Base-by-base conservation (phyloP, 2,329 filamentous ascomycete species). In the Botrytis squamosa region DNA sequence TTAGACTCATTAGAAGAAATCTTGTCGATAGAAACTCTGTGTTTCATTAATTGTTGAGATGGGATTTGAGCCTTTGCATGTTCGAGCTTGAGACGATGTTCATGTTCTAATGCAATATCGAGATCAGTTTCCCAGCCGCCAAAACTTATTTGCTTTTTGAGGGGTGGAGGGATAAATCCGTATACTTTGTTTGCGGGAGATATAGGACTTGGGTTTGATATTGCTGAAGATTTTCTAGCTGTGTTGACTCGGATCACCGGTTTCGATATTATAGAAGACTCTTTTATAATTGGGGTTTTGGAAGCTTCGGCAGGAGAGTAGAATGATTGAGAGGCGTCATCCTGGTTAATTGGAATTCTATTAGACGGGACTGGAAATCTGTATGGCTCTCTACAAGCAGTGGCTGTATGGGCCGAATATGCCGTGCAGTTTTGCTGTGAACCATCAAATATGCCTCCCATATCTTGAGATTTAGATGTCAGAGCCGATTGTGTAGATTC, bases 371-470 rank as follows among this genome's bases (percentile, higher is more conserved):
- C n/a, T 1, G 65, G 65, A 68, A 68, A 68, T 38, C 25, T 68
- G 40, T 68, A 68, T 42, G 65, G 65, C 36, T 68, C 65, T 68
- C 65, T 55, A 36, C 49, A 57, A 57, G 49, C 65, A 68, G 4
- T 57, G 52, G 36, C 65, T 42, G 65, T 68, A 42, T 68, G 49
- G 5, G 49, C 25, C 52, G 25, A 42, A 57, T 68, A 68, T 68
- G 65, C 65, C 18, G 46, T 68, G n/a, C 65, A 68, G 20, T 18
- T n/a, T 29, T 68, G 46, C n/a, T 67, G 65, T 57, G 65, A 68
- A 29, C 65, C 65, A 42, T 68, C 65, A 3, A 68, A 68, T 68
- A 68, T 40, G 9, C 49, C 36, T 14, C 36, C 65, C 25, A 57
- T 22, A 42, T 68, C 46, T 33, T 40, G 8, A 68, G 49, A 42